A percentile compares a stretch with the other conserved stretches of the same genome.
Conservation (phyloP, 2,329 filamentous ascomycete species). For the Neofusicoccum laricinum region DNA sequence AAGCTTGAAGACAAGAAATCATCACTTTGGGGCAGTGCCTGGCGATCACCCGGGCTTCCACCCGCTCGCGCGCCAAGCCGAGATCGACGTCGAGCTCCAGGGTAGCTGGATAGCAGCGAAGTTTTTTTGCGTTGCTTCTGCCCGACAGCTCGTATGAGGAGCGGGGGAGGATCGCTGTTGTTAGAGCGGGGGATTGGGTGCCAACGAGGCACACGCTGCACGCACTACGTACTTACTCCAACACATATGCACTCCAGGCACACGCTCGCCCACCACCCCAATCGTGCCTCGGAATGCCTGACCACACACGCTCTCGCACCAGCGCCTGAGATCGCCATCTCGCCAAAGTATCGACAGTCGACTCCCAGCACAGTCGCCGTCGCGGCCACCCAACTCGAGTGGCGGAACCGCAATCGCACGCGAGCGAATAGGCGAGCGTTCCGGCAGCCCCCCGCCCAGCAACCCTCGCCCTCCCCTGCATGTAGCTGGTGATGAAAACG, state of each 20-base stretch:
- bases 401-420: no score
- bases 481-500: no score
- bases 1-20: no score
- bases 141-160: background rate
- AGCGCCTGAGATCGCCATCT: background rate
- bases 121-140: background rate
- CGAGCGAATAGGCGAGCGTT: background rate
- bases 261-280: background rate
- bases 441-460: background rate
- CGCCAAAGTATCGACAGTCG: no score
- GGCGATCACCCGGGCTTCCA: conserved; percentile 4
- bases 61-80: background rate
- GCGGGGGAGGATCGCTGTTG: background rate
- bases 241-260: background rate
- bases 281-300: background rate
- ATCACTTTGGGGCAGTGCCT: background rate
- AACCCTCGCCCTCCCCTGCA: background rate
- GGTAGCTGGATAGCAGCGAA: no score
- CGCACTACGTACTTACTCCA: background rate
- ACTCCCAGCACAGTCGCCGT: no score
- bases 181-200: background rate
- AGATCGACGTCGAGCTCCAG: background rate
- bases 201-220: background rate
- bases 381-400: no score
- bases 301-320: background rate